Evolutionary conservation across 2,329 filamentous ascomycete species (phyloP), one percentile per base, ranked within the genome.

Genomic region (Aureobasidium sp.): DNA sequence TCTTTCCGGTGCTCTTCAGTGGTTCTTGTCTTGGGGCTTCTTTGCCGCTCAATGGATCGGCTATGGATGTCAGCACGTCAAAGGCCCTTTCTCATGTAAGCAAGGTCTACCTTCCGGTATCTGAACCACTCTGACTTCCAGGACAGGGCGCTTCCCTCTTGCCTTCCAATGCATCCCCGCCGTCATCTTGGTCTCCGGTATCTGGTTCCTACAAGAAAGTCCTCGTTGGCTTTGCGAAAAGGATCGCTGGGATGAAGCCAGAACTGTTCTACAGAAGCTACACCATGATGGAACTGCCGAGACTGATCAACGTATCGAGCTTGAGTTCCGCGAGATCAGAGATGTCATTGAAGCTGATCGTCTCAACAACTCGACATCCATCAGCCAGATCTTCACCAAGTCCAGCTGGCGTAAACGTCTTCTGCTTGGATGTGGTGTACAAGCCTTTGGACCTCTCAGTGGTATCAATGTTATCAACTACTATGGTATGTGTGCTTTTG

Each of bases 281-380:
- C 87, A 89, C 59, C 84, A 81, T 68, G 77, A 87, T 55, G 85
- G 86, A 9, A 63, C 60, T 8, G 13, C 64, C 3, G 65, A 67
- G 59, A 62, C 48, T 15, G 65, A 67, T 6, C 27, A 53, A 18
- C 64, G 58, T 74, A 86, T 92, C 51, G 76, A 87, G 20, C 77
- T 80, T 18, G 88, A 91, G 72, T 88, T 86, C 73, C 79, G 81
- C 51, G 85, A 89, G 67, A 91, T 91, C 73, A 86, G 86, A 69
- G 81, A 84, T 61, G 90, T 88, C 38, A 90, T 91, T 62, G 83
- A 87, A 5, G 86, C 88, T 0, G 87, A 90, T 71, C 85, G 84
- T 61, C 79, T 82, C 2, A 80, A 88, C 50, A 86, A 84, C 11
- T 85, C 75, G 20, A 82, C 80, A 45, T 85, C 83, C 2, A 91